These are phyloP conservation scores for Dispira parvispora DNA, from an alignment of 192 early-diverging fungal genomes.

Conservation along the genomic window DNA sequence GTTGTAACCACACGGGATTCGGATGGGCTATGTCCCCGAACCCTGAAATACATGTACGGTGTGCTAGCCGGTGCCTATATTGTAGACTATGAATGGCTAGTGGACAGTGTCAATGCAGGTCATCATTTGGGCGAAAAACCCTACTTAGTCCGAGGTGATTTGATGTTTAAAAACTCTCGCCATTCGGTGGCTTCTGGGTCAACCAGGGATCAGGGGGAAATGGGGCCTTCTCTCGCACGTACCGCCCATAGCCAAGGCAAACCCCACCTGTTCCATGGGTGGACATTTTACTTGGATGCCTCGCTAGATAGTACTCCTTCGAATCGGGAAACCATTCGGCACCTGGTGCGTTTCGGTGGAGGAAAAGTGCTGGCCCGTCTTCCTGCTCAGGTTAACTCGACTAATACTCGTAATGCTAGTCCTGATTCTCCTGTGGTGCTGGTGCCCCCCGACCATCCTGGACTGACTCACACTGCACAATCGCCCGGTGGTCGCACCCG, in stretches of 20 bases:
- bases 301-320: slow-evolving; percentile 5
- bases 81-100: slow-evolving; percentile 19
- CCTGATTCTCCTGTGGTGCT: background rate
- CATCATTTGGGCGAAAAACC: slow-evolving; percentile 12
- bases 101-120: slow-evolving; percentile 13
- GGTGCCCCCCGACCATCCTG: background rate
- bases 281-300: slow-evolving; percentile 15
- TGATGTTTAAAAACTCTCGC: background rate
- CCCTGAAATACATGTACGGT: slow-evolving; percentile 27
- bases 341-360: slow-evolving; percentile 14
- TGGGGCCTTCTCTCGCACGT: too few species aligned
- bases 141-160: slow-evolving; percentile 13
- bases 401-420: background rate
- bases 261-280: slow-evolving; percentile 10
- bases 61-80: slow-evolving; percentile 16
- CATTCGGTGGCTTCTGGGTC: too few species aligned
- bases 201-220: too few species aligned
- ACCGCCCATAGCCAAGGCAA: too few species aligned
- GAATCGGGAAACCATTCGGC: slow-evolving; percentile 12
- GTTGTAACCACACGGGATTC: slow-evolving; percentile 15
- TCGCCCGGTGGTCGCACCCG: too few species aligned
- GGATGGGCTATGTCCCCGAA: slow-evolving; percentile 15
- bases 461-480: too few species aligned
- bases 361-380: slow-evolving; percentile 13
- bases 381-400: background rate